Base-by-base conservation (phyloP, 169 alveolate species). In the Amoebophrya sp. region DNA sequence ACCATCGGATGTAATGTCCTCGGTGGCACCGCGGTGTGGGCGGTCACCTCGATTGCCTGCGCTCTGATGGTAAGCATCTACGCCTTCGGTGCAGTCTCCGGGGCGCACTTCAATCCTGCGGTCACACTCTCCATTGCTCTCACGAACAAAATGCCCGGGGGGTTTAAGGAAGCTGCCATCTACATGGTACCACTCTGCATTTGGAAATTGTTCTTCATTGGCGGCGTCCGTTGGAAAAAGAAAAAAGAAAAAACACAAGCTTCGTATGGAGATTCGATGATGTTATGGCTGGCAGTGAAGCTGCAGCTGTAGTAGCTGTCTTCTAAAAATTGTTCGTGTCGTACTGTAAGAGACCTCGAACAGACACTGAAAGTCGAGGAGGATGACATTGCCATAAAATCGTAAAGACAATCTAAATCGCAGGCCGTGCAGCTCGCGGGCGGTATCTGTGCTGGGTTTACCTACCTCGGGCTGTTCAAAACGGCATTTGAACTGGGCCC, bases 381-480 rank as follows among this genome's bases (percentile, higher is more conserved):
- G n/a, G n/a, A n/a, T n/a, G n/a, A n/a, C n/a, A n/a, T n/a, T n/a
- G n/a, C n/a, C n/a, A n/a, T n/a, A n/a, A n/a, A n/a, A n/a, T n/a
- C n/a, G n/a, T n/a, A n/a, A n/a, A n/a, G n/a, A n/a, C n/a, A n/a
- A n/a, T n/a, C n/a, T n/a, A n/a, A n/a, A n/a, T 7, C 32, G 35
- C 89, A 23, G 38, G 89, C 38, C 32, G 38, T 77, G 39, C 40
- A 77, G 88, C 91, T 77, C 77, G 89, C 90, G 38, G 91, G 88
- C 0, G 93, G 93, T 53, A 40, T 92, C 32, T 23, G 39, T 53
- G 93, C 92, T 29, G 93, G 88, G 39, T 0, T 92, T 29, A 47
- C 55, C 91, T 92, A 92, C 90, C 53, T 77, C 23, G 39, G 88
- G 83, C 91, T 92, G 55, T 92, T 92, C 93, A 91, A 91, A 12